Base-by-base conservation (phyloP, 2,329 filamentous ascomycete species). In the Seiridium cupressi region DNA sequence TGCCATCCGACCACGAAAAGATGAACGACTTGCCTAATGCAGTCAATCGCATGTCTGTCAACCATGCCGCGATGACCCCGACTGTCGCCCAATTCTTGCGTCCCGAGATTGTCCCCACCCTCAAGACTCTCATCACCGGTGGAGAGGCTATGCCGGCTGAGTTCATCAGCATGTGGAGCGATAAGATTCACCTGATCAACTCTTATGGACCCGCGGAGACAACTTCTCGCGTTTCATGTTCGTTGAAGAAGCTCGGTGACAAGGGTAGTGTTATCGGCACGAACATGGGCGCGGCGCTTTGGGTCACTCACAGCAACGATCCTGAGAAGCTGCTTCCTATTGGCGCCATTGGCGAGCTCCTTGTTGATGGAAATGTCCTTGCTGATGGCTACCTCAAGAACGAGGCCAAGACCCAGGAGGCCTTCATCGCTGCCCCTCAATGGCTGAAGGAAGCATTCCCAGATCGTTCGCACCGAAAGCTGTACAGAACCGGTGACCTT, bases 301-400 rank as follows among this genome's bases (percentile, higher is more conserved):
- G 61, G 61, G 59, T 61, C 18, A 56, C 53, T 18, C 44, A 61
- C 6, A 54, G 59, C 35, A 46, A 61, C 2, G 49, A 61, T n/a
- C 40, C 47, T 32, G 47, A 62, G 44, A 49, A 55, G 7, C 61
- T 62, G 3, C 18, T 55, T 10, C 65, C 66, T 7, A 35, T 61
- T 5, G 64, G 65, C 1, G 57, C 54, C 5, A 58, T 60, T 1
- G 66, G 66, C 1, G 63, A 68, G 40, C 44, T 68, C 3, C 47
- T 51, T 11, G 61, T 68, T n/a, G 46, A 48, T 1, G 66, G 66
- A 1, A 38, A 36, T 4, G 61, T 60, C 9, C 47, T 68, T 8
- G 59, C 58, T 3, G 36, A 44, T 18, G 72, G 73, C 1, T 80
- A 80, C 55, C 54, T 77, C 0, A 65, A 70, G 54, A 58, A 65